These are phyloP conservation scores for Pichia sp. DNA, from an alignment of 1,139 yeast species.

Conservation along the genomic window DNA sequence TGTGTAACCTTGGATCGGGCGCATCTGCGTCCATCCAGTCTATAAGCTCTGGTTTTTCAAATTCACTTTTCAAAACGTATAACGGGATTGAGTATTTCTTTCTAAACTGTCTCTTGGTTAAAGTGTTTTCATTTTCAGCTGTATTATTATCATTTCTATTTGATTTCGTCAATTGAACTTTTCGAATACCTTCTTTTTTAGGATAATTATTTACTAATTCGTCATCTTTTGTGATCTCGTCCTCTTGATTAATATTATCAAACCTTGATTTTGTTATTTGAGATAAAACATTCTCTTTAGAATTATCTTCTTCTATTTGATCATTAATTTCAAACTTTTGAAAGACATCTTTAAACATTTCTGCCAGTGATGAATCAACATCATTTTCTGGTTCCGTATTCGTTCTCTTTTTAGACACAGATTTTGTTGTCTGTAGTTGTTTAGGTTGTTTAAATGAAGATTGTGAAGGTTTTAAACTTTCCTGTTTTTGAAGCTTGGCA, in stretches of 20 bases:
- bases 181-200: slow-evolving; percentile 22
- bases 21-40: slow-evolving; percentile 90
- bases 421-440: background rate
- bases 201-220: slow-evolving; percentile 31
- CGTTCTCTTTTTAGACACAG: background rate
- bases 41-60: slow-evolving; percentile 61
- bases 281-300: background rate
- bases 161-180: slow-evolving; percentile 3
- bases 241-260: background rate
- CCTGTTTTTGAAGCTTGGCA: slow-evolving; percentile 35
- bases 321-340: slow-evolving; percentile 32
- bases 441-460: background rate
- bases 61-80: slow-evolving; percentile 57
- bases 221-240: background rate
- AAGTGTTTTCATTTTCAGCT: slow-evolving; percentile 10
- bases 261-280: background rate
- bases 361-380: slow-evolving; percentile 29
- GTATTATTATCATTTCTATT: slow-evolving; percentile 19
- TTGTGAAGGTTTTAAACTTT: background rate
- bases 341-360: slow-evolving; percentile 39
- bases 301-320: background rate
- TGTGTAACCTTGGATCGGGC: slow-evolving; percentile 62
- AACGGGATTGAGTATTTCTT: slow-evolving; percentile 55
- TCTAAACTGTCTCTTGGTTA: slow-evolving; percentile 39
- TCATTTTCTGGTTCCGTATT: slow-evolving; percentile 1